Evolutionary conservation across 345 rosid species (phyloP), one percentile per base, ranked within the genome.

Genomic region (Salix suchowensis): DNA sequence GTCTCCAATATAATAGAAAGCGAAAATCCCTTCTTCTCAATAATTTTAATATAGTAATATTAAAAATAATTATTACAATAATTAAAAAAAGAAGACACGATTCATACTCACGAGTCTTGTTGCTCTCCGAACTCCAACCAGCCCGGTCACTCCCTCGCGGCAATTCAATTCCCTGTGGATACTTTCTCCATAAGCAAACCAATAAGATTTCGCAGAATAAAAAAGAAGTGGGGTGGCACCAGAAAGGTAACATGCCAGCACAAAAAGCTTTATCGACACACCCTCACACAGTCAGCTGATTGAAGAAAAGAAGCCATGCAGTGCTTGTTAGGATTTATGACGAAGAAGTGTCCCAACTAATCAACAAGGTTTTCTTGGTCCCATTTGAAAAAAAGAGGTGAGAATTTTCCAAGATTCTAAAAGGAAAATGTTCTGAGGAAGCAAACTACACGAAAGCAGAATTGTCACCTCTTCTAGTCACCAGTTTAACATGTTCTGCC

Each of bases 241-340:
- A 85, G 55, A 88, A 88, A 83, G 89, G 69, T 46, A 77, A 65
- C 52, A 71, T 81, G 83, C 86, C 91, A 85, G 68, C 85, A 85
- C 84, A 80, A 72, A 87, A 88, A 83, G 85, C 67, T 70, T 70
- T 37, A 72, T 37, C 37, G 73, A 79, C 88, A 83, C 81, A 30
- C 58, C 71, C 66, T 32, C 75, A 73, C 5, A 26, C 48, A 70
- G 18, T 68, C 74, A 15, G 65, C 13, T 8, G 4, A n/a, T n/a
- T n/a, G 28, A 58, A 58, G 28, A 10, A n/a, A 58, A 58, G 58
- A 36, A 19, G 23, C 13, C 19, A 46, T 14, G 3, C 74, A 67
- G 26, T 70, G 70, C 46, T 68, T 28, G 64, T 11, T 60, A 2
- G 23, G 55, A 77, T 48, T n/a, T 36, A 36, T 66, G 39, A 8